phyloP scores from a whole-genome alignment of 768 basidiomycete genomes.

The Tricholomella constricta region DNA sequence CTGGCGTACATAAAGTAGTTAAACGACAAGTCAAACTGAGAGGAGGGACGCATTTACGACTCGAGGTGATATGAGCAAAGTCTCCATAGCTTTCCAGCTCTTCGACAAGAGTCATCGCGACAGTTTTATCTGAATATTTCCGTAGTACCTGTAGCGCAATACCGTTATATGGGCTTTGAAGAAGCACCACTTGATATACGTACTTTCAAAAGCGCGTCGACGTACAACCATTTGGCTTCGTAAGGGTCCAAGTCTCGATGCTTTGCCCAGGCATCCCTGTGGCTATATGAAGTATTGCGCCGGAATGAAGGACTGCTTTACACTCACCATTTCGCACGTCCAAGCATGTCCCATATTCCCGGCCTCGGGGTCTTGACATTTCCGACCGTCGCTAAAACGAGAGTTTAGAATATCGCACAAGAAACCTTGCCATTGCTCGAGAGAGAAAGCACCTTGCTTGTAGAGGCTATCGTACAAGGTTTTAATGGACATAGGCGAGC shows the following conservation, averaged over 20 bases:
- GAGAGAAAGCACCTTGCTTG: slow-evolving; percentile 81
- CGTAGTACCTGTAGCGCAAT: slow-evolving; percentile 61
- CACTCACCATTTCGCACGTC: slow-evolving; percentile 89
- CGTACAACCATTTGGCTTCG: slow-evolving; percentile 89
- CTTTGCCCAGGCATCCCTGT: slow-evolving; percentile 95
- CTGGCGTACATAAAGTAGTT: slow-evolving; percentile 25
- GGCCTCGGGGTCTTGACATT: slow-evolving; percentile 81
- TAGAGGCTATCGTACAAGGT: slow-evolving; percentile 59
- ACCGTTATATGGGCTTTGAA: background rate
- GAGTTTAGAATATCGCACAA: slow-evolving; percentile 6
- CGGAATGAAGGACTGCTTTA: background rate
- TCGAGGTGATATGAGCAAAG: slow-evolving; percentile 62
- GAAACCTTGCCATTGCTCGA: slow-evolving; percentile 3
- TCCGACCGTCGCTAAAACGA: slow-evolving; percentile 72
- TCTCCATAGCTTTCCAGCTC: slow-evolving; percentile 80
- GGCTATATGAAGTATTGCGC: slow-evolving; percentile 8
- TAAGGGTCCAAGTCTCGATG: slow-evolving; percentile 77
- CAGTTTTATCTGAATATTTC: slow-evolving; percentile 82
- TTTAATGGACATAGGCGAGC: slow-evolving; percentile 2
- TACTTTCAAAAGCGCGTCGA: slow-evolving; percentile 85
- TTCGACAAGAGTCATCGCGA: slow-evolving; percentile 70
- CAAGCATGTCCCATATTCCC: slow-evolving; percentile 88
- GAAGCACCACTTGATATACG: slow-evolving; percentile 4
- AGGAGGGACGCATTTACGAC: slow-evolving; percentile 45
- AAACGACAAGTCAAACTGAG: background rate